phyloP scores from a whole-genome alignment of 306 rosid species.

The Gastrolobium villosum region DNA sequence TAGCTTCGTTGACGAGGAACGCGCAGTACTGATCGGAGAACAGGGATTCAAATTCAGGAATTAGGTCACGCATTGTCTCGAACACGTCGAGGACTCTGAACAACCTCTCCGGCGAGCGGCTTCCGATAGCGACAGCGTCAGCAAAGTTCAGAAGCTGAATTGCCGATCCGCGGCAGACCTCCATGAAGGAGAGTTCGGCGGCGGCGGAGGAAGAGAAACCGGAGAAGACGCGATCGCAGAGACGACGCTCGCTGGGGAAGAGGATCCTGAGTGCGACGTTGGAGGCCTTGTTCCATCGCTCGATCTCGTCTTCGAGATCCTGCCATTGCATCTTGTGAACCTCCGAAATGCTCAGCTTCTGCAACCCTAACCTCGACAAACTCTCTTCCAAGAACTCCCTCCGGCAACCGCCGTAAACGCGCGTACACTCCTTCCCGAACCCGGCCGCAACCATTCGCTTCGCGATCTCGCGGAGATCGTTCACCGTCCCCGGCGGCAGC shows the following conservation, averaged over 20 bases:
- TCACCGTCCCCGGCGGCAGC: constrained; percentile 68
- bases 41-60: constrained; percentile 64
- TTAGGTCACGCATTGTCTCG: constrained; percentile 69
- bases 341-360: constrained; percentile 75
- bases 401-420: constrained; percentile 73
- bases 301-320: constrained; percentile 79
- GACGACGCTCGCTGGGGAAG: constrained; percentile 82
- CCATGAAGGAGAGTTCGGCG: constrained; percentile 76
- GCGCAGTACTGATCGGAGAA: constrained; percentile 69
- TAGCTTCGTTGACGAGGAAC: constrained; percentile 69
- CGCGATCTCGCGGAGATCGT: constrained; percentile 78
- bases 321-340: constrained; percentile 77
- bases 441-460: constrained; percentile 84
- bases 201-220: constrained; percentile 61
- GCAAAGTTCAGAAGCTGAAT: constrained; percentile 73
- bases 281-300: constrained; percentile 75
- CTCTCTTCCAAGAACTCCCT: constrained; percentile 82
- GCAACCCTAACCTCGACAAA: constrained; percentile 73
- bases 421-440: constrained; percentile 74
- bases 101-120: constrained; percentile 76
- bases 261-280: constrained; percentile 71
- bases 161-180: constrained; percentile 73
- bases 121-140: constrained; percentile 66
- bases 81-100: constrained; percentile 73
- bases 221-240: constrained; percentile 72